phyloP scores from a whole-genome alignment of 768 basidiomycete genomes.

The Strobilomyces dryophilus region DNA sequence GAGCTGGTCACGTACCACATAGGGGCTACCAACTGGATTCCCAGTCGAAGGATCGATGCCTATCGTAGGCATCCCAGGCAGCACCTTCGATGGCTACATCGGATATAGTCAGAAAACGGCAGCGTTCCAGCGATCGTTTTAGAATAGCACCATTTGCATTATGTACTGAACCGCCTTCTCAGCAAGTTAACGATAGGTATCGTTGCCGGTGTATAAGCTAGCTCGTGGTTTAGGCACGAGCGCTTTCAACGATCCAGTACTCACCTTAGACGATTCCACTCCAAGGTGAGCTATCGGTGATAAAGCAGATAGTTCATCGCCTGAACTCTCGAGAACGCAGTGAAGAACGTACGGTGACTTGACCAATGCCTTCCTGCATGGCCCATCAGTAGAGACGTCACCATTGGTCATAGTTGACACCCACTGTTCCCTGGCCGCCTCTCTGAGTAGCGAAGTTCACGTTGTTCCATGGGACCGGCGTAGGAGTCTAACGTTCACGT shows the following conservation, averaged over 20 bases:
- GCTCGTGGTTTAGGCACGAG: not conserved
- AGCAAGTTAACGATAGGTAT: conserved; percentile 53
- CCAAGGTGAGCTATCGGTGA: conserved; percentile 46
- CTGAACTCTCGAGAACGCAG: not conserved
- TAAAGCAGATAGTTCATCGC: not conserved
- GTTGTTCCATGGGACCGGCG: conserved; percentile 32
- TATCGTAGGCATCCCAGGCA: conserved; percentile 52
- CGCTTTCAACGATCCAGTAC: not conserved
- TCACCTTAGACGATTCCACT: conserved; percentile 52
- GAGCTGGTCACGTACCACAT: conserved; percentile 42
- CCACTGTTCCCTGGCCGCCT: conserved; percentile 24
- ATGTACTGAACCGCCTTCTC: conserved; percentile 51
- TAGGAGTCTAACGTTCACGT: conserved; percentile 26
- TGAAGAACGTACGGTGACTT: conserved; percentile 36
- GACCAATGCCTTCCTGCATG: conserved; percentile 42
- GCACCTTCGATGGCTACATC: conserved; percentile 7
- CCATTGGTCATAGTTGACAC: not conserved
- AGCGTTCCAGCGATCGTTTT: not conserved
- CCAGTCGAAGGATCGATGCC: conserved; percentile 54
- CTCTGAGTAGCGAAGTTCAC: conserved; percentile 37
- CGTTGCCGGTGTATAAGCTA: conserved; percentile 50
- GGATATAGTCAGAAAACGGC: not conserved
- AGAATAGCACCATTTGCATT: conserved; percentile 33
- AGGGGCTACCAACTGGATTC: conserved; percentile 42
- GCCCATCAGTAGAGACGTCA: not conserved